Conservation (phyloP, 305 asterid species). For the Ruellia speciosa region DNA sequence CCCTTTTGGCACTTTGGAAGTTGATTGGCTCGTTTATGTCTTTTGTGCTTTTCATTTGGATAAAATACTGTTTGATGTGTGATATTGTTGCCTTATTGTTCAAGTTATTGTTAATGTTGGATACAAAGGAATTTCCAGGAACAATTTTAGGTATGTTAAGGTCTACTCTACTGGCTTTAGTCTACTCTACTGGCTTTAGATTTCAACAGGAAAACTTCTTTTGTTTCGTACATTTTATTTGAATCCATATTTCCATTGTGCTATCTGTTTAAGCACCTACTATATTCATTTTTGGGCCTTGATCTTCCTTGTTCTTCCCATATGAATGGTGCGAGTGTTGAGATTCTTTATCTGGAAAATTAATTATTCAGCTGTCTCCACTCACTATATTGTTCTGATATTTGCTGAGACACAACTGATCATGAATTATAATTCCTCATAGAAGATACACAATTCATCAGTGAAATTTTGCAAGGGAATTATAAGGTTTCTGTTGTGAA, state of each 20-base stretch:
- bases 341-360: background rate
- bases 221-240: too few species aligned
- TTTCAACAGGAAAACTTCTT: too few species aligned
- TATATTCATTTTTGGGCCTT: too few species aligned
- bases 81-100: background rate
- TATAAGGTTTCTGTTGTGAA: background rate
- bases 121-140: too few species aligned
- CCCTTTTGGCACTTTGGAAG: background rate
- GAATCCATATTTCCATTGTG: background rate
- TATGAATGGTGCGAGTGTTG: background rate
- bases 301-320: background rate
- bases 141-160: too few species aligned
- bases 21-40: background rate
- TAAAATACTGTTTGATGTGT: background rate
- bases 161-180: too few species aligned
- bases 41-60: background rate
- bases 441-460: background rate
- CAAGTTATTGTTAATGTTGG: background rate
- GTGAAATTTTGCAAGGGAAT: background rate
- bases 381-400: background rate
- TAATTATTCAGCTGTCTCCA: too few species aligned
- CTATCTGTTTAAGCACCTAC: background rate
- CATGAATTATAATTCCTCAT: background rate
- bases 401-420: background rate
- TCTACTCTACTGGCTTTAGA: too few species aligned